phyloP scores from a whole-genome alignment of 768 basidiomycete genomes.

The Boletus vermiculosoides region DNA sequence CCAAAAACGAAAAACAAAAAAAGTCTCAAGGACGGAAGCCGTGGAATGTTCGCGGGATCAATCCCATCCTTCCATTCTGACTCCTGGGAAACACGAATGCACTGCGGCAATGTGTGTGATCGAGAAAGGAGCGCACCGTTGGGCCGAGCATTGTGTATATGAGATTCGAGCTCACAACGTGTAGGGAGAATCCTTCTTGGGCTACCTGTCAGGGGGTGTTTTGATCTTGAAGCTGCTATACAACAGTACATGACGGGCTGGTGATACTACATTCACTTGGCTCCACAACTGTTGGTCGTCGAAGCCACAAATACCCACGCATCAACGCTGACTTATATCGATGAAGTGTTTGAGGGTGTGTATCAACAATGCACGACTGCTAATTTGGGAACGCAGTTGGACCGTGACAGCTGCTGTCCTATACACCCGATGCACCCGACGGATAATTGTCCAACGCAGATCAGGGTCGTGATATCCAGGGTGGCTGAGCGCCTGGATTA shows the following conservation, averaged over 20 bases:
- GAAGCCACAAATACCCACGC: background rate
- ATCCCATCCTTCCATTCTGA: slow-evolving; percentile 12
- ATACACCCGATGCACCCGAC: slow-evolving; percentile 1
- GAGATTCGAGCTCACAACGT: slow-evolving; percentile 13
- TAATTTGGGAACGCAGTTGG: background rate
- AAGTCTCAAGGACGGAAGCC: background rate
- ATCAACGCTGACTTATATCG: background rate
- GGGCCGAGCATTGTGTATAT: background rate
- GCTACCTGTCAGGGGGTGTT: background rate
- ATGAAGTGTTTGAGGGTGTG: background rate
- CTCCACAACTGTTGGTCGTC: background rate
- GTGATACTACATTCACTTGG: background rate
- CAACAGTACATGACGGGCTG: background rate
- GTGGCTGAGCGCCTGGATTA: background rate
- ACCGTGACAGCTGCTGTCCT: background rate
- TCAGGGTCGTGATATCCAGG: slow-evolving; percentile 19
- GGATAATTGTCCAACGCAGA: slow-evolving; percentile 4
- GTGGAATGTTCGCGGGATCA: slow-evolving; percentile 9
- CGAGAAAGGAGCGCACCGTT: background rate
- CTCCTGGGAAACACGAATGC: slow-evolving; percentile 5
- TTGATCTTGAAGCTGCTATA: background rate
- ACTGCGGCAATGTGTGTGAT: slow-evolving; percentile 3
- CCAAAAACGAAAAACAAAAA: background rate
- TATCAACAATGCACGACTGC: background rate
- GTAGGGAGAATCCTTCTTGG: slow-evolving; percentile 10